These are phyloP conservation scores for Kazachstania kunashirensis DNA, from an alignment of 805 yeast genomes.

Conservation along the genomic window DNA sequence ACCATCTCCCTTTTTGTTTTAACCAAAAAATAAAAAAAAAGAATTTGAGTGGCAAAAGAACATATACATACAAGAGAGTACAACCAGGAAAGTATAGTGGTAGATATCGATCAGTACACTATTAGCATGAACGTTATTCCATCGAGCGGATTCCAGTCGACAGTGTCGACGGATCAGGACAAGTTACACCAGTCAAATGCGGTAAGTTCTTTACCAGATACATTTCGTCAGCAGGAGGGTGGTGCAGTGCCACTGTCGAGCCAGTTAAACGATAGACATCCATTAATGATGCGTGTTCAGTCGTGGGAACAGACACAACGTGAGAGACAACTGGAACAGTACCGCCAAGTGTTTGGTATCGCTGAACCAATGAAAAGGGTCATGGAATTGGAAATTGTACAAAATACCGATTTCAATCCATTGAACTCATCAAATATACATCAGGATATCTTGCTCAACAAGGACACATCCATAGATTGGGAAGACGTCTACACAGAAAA, in stretches of 20 bases:
- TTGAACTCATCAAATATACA: constrained; percentile 42
- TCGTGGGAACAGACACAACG: constrained; percentile 77
- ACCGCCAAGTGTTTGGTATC: constrained; percentile 78
- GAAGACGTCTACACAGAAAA: constrained; percentile 72
- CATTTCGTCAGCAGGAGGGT: constrained; percentile 55
- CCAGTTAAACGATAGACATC: constrained; percentile 70
- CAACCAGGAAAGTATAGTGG: too few relatives aligned
- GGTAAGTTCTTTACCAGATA: constrained; percentile 63
- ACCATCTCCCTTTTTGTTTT: too few relatives aligned
- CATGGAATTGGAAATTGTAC: constrained; percentile 77
- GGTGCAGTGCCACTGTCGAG: constrained; percentile 44
- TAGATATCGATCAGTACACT: background rate
- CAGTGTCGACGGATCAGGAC: constrained; percentile 42
- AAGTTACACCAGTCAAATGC: constrained; percentile 48
- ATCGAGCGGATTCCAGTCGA: constrained; percentile 34
- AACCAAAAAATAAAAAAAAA: too few relatives aligned
- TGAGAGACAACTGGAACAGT: constrained; percentile 60
- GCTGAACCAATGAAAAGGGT: constrained; percentile 88
- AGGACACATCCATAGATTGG: constrained; percentile 78
- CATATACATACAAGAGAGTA: too few relatives aligned
- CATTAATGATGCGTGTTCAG: constrained; percentile 63
- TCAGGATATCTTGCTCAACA: constrained; percentile 67
- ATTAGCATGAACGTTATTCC: constrained; percentile 52
- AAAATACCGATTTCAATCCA: constrained; percentile 62
- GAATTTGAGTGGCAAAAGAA: too few relatives aligned